phyloP scores from a whole-genome alignment of 495 filamentous ascomycete species.

The Collariella sp. region DNA sequence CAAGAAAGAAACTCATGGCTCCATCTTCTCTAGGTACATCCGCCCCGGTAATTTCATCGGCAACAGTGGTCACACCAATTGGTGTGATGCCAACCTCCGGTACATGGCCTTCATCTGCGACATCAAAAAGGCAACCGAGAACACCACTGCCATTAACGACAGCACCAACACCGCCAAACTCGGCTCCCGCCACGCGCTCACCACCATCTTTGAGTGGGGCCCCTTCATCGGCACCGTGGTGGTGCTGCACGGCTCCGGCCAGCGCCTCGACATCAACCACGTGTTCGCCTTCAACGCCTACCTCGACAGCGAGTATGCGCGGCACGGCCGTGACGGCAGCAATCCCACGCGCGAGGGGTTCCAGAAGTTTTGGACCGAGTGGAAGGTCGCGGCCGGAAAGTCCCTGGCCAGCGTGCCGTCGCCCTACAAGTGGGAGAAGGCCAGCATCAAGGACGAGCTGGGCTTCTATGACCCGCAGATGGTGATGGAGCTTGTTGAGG shows the following conservation, averaged over 20 bases:
- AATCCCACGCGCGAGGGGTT: neutral
- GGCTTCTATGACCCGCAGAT: neutral
- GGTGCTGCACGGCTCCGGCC: conserved; percentile 1
- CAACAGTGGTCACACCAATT: neutral
- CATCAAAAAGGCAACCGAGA: neutral
- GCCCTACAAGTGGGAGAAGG: conserved; percentile 4
- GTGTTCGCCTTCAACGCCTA: conserved; percentile 1
- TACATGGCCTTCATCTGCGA: neutral
- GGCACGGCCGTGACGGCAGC: neutral
- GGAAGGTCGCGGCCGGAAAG: neutral
- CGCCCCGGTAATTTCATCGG: neutral
- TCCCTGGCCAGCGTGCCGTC: neutral
- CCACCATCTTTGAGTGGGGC: neutral
- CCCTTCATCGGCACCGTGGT: neutral
- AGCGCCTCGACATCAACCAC: neutral
- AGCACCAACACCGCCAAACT: no score
- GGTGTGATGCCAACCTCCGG: neutral
- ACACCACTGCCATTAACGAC: neutral
- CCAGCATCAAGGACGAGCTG: neutral
- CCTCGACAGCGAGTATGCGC: neutral
- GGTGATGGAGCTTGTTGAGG: neutral
- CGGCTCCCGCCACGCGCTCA: neutral
- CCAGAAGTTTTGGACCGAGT: neutral
- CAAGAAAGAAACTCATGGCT: no score
- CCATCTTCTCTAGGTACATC: no score